These are phyloP conservation scores for Pleurotus pulmonarius DNA, from an alignment of 768 basidiomycete genomes.

Conservation along the genomic window DNA sequence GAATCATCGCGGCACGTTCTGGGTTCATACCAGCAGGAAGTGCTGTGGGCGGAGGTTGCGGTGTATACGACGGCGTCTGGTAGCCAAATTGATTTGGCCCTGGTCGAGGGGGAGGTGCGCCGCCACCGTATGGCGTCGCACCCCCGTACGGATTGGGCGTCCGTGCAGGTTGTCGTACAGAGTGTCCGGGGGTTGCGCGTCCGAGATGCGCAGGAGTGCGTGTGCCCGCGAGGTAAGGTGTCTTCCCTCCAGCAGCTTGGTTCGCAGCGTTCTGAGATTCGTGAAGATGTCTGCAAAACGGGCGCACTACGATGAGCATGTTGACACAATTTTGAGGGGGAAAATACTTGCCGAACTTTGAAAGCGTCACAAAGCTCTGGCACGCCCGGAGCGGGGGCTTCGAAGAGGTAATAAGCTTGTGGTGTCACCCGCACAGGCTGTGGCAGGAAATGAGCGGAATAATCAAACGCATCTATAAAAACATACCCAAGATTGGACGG, in stretches of 20 bases:
- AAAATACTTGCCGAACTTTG: conserved; percentile 69
- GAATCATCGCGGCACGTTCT: conserved; percentile 62
- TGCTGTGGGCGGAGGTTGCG: conserved; percentile 33
- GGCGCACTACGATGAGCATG: conserved; percentile 7
- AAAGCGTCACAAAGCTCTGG: conserved; percentile 95
- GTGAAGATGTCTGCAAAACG: conserved; percentile 58
- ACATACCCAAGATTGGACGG: conserved; percentile 89
- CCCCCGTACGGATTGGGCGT: conserved; percentile 80
- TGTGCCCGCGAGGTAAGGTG: conserved; percentile 69
- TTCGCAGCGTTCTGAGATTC: conserved; percentile 63
- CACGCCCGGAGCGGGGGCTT: conserved; percentile 86
- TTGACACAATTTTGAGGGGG: not conserved
- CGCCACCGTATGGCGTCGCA: conserved; percentile 33
- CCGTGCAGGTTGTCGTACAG: conserved; percentile 65
- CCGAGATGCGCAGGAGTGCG: conserved; percentile 76
- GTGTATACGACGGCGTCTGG: conserved; percentile 43
- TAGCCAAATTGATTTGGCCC: conserved; percentile 40
- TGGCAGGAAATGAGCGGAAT: conserved; percentile 7
- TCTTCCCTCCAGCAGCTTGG: conserved; percentile 62
- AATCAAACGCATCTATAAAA: conserved; percentile 1
- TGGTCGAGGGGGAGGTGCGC: conserved; percentile 30
- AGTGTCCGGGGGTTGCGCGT: conserved; percentile 79
- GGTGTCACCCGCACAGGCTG: conserved; percentile 86
- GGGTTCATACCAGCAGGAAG: conserved; percentile 64
- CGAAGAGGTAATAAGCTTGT: conserved; percentile 86